Conservation (phyloP, 2,329 filamentous ascomycete genomes). For the Beauveria brongniartii region DNA sequence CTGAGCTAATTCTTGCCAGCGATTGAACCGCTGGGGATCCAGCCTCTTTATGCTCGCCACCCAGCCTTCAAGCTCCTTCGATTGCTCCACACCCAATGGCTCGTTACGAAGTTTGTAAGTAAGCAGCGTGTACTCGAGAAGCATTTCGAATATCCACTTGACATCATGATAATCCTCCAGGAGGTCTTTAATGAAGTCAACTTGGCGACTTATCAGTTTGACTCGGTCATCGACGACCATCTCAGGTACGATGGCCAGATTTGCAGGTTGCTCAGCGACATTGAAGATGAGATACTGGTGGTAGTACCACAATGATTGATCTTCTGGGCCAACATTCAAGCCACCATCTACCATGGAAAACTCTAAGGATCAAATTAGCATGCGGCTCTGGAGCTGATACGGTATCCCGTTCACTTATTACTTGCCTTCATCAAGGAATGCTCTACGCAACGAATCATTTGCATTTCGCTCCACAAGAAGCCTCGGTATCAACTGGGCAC, state of each 20-base stretch:
- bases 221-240: conserved; percentile 54
- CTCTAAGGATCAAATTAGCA: conserved; percentile 40
- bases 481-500: conserved; percentile 72
- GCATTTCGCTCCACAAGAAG: conserved; percentile 65
- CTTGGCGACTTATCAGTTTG: conserved; percentile 59
- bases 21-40: conserved; percentile 65
- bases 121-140: conserved; percentile 64
- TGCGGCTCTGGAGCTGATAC: background rate
- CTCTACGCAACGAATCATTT: conserved; percentile 51
- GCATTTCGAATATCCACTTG: conserved; percentile 85
- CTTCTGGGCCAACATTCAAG: conserved; percentile 81
- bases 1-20: conserved; percentile 65
- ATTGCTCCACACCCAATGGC: conserved; percentile 30
- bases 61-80: conserved; percentile 45
- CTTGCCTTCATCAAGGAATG: conserved; percentile 64
- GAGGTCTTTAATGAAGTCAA: conserved; percentile 63
- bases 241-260: conserved; percentile 54
- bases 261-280: conserved; percentile 41
- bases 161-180: conserved; percentile 48
- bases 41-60: conserved; percentile 57
- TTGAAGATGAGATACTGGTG: conserved; percentile 79
- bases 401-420: conserved; percentile 24
- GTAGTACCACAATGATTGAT: conserved; percentile 96
- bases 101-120: conserved; percentile 46
- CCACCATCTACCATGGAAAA: conserved; percentile 67